Evolutionary conservation across 306 rosid species (phyloP), one percentile per base, ranked within the genome.

Genomic region (Lathyrus sativus): DNA sequence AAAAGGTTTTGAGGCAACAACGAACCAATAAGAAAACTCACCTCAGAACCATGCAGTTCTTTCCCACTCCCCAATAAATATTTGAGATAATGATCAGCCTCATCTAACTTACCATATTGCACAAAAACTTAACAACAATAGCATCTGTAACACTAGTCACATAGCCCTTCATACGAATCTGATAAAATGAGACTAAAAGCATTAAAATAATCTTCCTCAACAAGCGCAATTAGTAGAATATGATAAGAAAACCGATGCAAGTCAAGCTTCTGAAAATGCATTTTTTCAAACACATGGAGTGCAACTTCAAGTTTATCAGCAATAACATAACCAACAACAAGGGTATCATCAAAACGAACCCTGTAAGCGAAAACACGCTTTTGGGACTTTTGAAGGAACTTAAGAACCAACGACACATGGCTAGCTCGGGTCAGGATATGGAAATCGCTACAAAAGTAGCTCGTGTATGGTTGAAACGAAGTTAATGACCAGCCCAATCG

Each of bases 401-500:
- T 89, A 2, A 83, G 65, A 79, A 87, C 26, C 24, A 78, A 67
- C 1, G 96, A 69, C 80, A 68, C 73, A 39, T 70, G 82, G 70
- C 76, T 58, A 35, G 92, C 80, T 58, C 76, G 75, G 0, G 85
- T 55, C 7, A 92, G 80, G 18, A 92, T 85, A 73, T 76, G 79
- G 72, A 89, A 50, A 92, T 80, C 56, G 84, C 81, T 14, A 58
- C 0, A 74, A 83, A 86, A 26, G 98, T 87, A 60, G 75, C 81
- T 5, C 85, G 92, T 9, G 98, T 86, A 72, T 87, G 98, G 66
- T 24, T 0, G 49, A 83, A 92, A 9, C 71, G 43, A 0, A 68
- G 76, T 19, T 92, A 95, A 53, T 84, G 83, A 43, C 98, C 98
- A 3, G 81, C 98, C 98, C 96, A 92, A 55, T 92, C 95, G 78